A percentile compares a stretch with the other conserved stretches of the same genome.
Conservation (phyloP, 805 yeast species). For the Maudiozyma pseudohumilis region DNA sequence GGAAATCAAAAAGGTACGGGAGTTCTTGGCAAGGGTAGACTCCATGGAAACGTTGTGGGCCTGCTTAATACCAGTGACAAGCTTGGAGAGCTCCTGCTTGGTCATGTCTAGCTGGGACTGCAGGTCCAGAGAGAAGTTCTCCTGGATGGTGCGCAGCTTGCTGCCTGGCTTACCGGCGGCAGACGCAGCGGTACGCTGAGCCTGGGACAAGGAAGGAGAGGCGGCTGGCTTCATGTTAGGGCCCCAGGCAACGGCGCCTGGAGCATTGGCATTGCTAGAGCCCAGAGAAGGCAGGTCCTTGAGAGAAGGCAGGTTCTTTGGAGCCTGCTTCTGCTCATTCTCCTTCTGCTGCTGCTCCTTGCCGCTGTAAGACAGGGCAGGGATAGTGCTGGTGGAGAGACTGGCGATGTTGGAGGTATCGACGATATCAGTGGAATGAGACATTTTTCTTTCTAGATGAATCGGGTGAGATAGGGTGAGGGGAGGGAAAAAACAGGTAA, state of each 20-base stretch:
- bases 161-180: conserved; percentile 28
- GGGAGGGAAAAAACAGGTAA: conserved; percentile 4
- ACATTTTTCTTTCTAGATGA: not conserved
- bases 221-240: conserved; percentile 37
- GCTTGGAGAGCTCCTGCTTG: conserved; percentile 58
- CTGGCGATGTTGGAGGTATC: conserved; percentile 1
- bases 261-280: conserved; percentile 31
- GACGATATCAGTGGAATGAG: not conserved
- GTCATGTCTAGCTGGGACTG: conserved; percentile 56
- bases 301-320: conserved; percentile 22
- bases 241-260: conserved; percentile 32
- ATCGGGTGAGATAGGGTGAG: too few relatives aligned
- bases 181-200: conserved; percentile 8
- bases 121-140: conserved; percentile 65
- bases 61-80: conserved; percentile 53
- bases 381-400: conserved; percentile 1
- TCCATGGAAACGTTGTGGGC: conserved; percentile 56
- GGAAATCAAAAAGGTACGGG: conserved; percentile 72
- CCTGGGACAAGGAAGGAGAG: conserved; percentile 16
- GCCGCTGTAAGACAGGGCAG: not conserved
- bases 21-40: conserved; percentile 69
- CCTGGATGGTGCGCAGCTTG: conserved; percentile 56
- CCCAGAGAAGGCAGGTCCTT: conserved; percentile 61
- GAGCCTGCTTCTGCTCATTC: not conserved
- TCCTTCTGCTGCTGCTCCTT: not conserved